Evolutionary conservation across 331 rosid genomes (phyloP).

Genomic region (Malus hybrid): DNA sequence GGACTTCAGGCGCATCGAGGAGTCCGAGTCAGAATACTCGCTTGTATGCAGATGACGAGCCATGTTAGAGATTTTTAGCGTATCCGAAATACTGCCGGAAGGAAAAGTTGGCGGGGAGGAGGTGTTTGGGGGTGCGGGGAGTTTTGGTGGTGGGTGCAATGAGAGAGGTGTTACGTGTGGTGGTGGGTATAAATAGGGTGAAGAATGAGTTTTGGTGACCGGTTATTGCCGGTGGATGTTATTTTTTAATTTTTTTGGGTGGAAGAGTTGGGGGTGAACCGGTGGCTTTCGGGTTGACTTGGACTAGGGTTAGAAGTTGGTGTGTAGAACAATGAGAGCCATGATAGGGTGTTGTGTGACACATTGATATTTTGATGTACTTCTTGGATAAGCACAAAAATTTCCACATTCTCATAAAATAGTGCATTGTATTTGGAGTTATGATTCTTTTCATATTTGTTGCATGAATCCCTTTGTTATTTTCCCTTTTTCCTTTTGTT

Average conservation of each 20-base stretch:
- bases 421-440: background rate
- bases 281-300: constrained; percentile 22
- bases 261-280: background rate
- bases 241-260: background rate
- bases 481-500: background rate
- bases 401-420: background rate
- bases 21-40: constrained; percentile 1
- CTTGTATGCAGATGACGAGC: constrained; percentile 6
- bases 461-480: too few relatives aligned
- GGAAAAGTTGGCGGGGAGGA: background rate
- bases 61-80: background rate
- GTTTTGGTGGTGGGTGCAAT: background rate
- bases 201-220: constrained; percentile 13
- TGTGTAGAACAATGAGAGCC: background rate
- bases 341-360: background rate
- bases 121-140: background rate
- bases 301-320: background rate
- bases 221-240: constrained; percentile 19
- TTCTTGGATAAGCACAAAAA: background rate
- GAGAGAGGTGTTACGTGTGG: background rate
- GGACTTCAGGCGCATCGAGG: constrained; percentile 15
- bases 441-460: background rate
- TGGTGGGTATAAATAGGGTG: constrained; percentile 13
- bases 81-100: background rate
- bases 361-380: background rate